A percentile compares a stretch with the other conserved stretches of the same genome.
Conservation (phyloP, 495 filamentous ascomycete species). For the Penicillium cinerascens region DNA sequence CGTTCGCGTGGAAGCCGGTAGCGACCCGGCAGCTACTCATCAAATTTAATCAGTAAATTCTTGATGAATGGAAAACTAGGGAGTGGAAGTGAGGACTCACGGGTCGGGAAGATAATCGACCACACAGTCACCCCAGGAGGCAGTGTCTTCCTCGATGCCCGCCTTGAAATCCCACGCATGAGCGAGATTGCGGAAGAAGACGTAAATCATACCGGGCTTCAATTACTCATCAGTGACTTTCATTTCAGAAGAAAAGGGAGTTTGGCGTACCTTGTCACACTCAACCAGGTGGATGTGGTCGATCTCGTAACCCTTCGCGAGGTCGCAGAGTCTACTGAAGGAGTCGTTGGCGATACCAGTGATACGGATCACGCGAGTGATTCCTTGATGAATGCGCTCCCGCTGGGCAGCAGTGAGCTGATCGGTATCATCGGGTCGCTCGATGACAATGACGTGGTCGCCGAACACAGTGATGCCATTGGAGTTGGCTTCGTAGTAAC, state of each 20-base stretch:
- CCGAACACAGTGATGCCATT: not conserved
- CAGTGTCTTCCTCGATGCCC: not conserved
- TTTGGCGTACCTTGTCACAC: not conserved
- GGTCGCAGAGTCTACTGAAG: not conserved
- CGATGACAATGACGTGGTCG: not conserved
- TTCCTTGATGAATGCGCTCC: not conserved
- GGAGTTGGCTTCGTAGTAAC: constrained; percentile 1
- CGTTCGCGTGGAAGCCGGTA: constrained; percentile 30
- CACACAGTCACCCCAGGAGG: constrained; percentile 15
- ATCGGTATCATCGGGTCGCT: not conserved
- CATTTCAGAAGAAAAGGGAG: not conserved
- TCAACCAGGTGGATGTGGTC: constrained; percentile 1
- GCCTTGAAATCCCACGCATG: constrained; percentile 36
- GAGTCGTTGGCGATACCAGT: not conserved
- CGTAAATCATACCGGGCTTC: constrained; percentile 21
- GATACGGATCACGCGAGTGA: constrained; percentile 6
- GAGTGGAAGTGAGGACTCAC: constrained; percentile 21
- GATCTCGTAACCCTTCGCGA: not conserved
- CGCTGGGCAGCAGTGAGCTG: not conserved
- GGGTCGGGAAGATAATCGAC: constrained; percentile 43
- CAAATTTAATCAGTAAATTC: not conserved
- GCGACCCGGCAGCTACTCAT: constrained; percentile 26
- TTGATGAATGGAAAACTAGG: not conserved
- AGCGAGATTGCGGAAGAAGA: constrained; percentile 43
- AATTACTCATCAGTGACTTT: constrained; percentile 1